Percentiles rank a stretch among this genome's conserved stretches.
phyloP scores from a whole-genome alignment of 495 filamentous ascomycete genomes.

The Penicillium desertorum region DNA sequence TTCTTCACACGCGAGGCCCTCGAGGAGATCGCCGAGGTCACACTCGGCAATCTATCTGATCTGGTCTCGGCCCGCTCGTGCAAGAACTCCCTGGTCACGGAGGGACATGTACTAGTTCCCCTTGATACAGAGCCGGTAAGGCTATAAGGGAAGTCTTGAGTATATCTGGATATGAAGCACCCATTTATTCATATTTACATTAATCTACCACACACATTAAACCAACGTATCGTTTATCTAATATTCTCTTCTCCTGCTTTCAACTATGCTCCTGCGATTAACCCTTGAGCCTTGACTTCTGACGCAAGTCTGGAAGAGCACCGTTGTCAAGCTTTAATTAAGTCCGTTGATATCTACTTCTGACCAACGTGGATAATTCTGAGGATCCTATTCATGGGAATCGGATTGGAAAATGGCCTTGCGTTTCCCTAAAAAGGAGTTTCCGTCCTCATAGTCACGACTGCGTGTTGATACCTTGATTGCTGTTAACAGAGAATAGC shows the following conservation, averaged over 20 bases:
- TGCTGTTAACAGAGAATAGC: background rate
- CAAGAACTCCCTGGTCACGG: slow-evolving; percentile 36
- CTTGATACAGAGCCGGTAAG: slow-evolving; percentile 37
- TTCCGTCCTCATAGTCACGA: slow-evolving; percentile 45
- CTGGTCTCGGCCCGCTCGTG: slow-evolving; percentile 28
- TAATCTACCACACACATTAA: background rate
- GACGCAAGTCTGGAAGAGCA: too few relatives aligned
- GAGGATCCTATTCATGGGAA: background rate
- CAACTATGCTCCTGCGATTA: too few relatives aligned
- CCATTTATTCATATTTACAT: slow-evolving; percentile 3
- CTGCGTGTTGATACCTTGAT: background rate
- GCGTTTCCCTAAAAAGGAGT: slow-evolving; percentile 49
- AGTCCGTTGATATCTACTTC: slow-evolving; percentile 15
- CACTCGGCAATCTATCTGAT: slow-evolving; percentile 53
- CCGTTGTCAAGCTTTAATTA: too few relatives aligned
- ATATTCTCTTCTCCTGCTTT: too few relatives aligned
- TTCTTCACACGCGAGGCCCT: slow-evolving; percentile 70
- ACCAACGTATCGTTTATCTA: background rate
- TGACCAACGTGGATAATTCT: slow-evolving; percentile 32
- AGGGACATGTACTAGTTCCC: slow-evolving; percentile 35
- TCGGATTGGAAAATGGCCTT: background rate
- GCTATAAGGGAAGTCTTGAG: slow-evolving; percentile 18
- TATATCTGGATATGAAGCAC: background rate
- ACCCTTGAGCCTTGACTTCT: too few relatives aligned
- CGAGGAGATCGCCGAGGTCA: slow-evolving; percentile 61